Conservation (phyloP, 176 grass and related monocot genomes). For the Dendrocalamus sinicus region DNA sequence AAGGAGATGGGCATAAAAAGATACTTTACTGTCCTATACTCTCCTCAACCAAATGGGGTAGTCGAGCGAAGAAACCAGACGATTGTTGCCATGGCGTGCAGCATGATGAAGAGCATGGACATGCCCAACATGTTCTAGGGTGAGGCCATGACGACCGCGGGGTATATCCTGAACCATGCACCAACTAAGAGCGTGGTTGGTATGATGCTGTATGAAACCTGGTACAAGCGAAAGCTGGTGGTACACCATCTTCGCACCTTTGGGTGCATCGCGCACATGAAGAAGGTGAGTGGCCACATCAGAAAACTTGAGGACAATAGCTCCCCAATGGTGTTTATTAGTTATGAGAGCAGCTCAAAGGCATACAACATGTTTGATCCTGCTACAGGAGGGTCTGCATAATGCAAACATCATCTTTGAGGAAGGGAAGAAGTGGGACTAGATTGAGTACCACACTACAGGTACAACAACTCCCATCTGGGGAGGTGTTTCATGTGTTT, state of each 20-base stretch:
- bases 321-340: background rate
- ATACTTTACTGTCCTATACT: too few relatives aligned
- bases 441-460: too few relatives aligned
- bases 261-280: fast-evolving
- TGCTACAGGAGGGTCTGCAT: background rate
- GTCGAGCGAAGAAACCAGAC: too few relatives aligned
- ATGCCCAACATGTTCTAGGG: too few relatives aligned
- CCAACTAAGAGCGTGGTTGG: background rate
- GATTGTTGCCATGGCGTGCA: too few relatives aligned
- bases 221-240: fast-evolving
- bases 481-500: too few relatives aligned
- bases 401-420: background rate
- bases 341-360: background rate
- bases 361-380: background rate
- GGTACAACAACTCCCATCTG: too few relatives aligned
- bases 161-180: too few relatives aligned
- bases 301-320: background rate
- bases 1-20: too few relatives aligned
- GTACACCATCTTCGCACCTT: background rate
- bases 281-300: background rate
- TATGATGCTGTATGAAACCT: background rate
- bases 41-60: too few relatives aligned
- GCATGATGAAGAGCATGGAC: too few relatives aligned
- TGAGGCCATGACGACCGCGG: too few relatives aligned
- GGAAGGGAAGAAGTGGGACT: background rate